A percentile compares a stretch with the other conserved stretches of the same genome.
Conservation (phyloP, 2,329 filamentous ascomycete genomes). For the Cercospora beticola region DNA sequence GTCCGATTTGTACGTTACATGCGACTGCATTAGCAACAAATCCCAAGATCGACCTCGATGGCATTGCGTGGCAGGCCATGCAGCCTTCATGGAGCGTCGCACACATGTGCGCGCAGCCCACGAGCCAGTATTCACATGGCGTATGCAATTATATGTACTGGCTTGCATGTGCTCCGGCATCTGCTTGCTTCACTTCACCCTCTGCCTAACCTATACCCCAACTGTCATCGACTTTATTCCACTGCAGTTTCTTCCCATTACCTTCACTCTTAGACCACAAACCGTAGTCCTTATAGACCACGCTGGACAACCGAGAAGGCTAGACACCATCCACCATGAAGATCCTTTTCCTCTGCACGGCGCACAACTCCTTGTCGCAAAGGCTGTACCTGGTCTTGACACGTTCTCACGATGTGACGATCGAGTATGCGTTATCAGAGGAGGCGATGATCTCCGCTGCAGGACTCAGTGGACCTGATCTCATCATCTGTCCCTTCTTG, state of each 20-base stretch:
- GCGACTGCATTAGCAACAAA: not conserved
- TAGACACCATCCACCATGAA: slow-evolving; percentile 31
- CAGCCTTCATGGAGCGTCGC: not conserved
- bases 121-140: not conserved
- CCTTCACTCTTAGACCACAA: not conserved
- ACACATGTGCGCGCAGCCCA: not conserved
- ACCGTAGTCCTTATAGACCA: not conserved
- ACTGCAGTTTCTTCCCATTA: not conserved
- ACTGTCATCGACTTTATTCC: not conserved
- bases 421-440: slow-evolving; percentile 42
- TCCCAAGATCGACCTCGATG: not conserved
- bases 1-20: not conserved
- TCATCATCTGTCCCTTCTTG: slow-evolving; percentile 48
- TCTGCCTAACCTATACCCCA: not conserved
- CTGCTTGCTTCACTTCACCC: not conserved
- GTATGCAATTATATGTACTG: not conserved
- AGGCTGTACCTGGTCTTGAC: slow-evolving; percentile 42
- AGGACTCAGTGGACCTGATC: slow-evolving; percentile 40
- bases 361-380: slow-evolving; percentile 49
- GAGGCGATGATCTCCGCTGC: slow-evolving; percentile 43
- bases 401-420: slow-evolving; percentile 40
- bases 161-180: not conserved
- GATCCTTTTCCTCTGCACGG: slow-evolving; percentile 48
- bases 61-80: not conserved
- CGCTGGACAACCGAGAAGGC: not conserved